Evolutionary conservation across 495 filamentous ascomycete species (phyloP).

Genomic region (Trichoderma orchidacearum): DNA sequence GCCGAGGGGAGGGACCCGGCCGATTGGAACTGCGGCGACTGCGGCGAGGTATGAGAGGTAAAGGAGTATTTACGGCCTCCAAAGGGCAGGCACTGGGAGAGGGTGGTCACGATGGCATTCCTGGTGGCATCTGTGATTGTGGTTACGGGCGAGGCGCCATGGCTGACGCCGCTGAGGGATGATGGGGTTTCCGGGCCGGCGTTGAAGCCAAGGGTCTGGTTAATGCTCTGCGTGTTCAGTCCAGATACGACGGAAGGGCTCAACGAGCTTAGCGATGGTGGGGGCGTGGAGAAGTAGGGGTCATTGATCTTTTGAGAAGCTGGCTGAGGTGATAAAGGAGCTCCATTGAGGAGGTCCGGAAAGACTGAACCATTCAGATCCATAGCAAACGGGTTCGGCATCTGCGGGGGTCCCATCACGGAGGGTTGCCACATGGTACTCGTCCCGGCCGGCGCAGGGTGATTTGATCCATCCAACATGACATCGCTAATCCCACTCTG

Average conservation of each 20-base stretch:
- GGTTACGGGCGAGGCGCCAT: conserved; percentile 39
- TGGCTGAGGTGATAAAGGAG: conserved; percentile 48
- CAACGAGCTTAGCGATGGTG: conserved; percentile 53
- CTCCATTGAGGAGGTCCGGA: conserved; percentile 44
- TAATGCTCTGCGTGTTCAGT: conserved; percentile 38
- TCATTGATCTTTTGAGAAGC: conserved; percentile 39
- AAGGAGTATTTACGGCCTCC: conserved; percentile 66
- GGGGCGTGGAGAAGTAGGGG: conserved; percentile 44
- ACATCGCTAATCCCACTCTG: conserved; percentile 86
- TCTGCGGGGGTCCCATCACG: conserved; percentile 45
- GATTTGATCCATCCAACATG: conserved; percentile 75
- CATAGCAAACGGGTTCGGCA: conserved; percentile 48
- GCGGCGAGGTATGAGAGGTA: conserved; percentile 50
- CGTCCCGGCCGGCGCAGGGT: conserved; percentile 28
- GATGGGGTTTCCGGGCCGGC: conserved; percentile 53
- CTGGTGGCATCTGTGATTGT: conserved; percentile 91
- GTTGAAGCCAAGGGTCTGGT: conserved; percentile 45
- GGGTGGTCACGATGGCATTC: conserved; percentile 68
- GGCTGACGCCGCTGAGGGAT: conserved; percentile 50
- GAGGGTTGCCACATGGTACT: conserved; percentile 53
- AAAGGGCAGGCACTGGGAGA: conserved; percentile 61
- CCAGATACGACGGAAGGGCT: conserved; percentile 38
- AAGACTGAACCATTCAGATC: conserved; percentile 41
- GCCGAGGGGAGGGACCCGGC: conserved; percentile 37
- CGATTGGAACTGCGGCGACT: conserved; percentile 39